A percentile compares a stretch with the other conserved stretches of the same genome.
These are phyloP conservation scores for Flaveria robusta DNA, from an alignment of 129 eudicot species.

Conservation along the genomic window DNA sequence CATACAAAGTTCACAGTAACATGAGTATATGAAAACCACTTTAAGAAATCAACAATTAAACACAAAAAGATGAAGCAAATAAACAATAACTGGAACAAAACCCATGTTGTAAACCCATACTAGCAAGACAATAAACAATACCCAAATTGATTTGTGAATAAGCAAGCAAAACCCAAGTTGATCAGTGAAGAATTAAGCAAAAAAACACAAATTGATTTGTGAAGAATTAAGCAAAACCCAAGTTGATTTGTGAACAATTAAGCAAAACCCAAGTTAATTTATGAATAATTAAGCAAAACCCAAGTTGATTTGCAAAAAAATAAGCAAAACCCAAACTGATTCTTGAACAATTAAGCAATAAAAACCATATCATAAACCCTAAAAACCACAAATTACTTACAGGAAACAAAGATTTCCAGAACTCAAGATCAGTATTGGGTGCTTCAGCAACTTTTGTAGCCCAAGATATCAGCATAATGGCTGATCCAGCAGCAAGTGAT, in stretches of 20 bases:
- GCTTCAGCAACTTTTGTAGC: slow-evolving; percentile 56
- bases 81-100: neutral
- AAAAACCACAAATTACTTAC: slow-evolving; percentile 40
- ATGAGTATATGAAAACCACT: neutral
- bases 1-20: neutral
- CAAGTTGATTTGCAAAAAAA: neutral
- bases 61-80: neutral
- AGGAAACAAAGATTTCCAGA: slow-evolving; percentile 67
- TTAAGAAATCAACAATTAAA: neutral
- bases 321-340: neutral
- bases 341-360: slow-evolving; percentile 10
- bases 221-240: slow-evolving; percentile 10
- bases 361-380: slow-evolving; percentile 10
- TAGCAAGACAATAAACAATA: neutral
- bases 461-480: slow-evolving; percentile 66
- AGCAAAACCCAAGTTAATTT: neutral
- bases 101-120: neutral
- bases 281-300: neutral
- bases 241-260: neutral
- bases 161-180: slow-evolving; percentile 13
- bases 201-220: neutral
- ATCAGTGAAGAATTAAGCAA: too few relatives aligned
- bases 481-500: slow-evolving; percentile 70
- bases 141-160: neutral
- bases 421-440: slow-evolving; percentile 62